Evolutionary conservation across 2,329 filamentous ascomycete genomes (phyloP), one percentile per base, ranked within the genome.

Genomic region (Helicocarpus griseus): DNA sequence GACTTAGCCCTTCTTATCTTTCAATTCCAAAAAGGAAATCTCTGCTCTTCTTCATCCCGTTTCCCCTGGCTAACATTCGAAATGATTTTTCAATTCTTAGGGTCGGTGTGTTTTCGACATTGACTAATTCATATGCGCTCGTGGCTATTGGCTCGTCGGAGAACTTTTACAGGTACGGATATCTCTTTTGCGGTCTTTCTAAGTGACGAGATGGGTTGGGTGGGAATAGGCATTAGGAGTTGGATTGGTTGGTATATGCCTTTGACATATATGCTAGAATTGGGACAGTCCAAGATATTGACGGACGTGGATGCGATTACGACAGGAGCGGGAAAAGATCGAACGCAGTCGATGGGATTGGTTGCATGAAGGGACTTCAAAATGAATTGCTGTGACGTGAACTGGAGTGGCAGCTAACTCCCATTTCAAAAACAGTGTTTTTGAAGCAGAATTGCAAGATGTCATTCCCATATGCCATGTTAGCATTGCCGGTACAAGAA

Each of bases 371-470:
- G n/a, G n/a, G n/a, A n/a, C n/a, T n/a, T n/a, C n/a, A n/a, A n/a
- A n/a, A n/a, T n/a, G n/a, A n/a, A n/a, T n/a, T n/a, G n/a, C n/a
- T n/a, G n/a, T n/a, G 28, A 28, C n/a, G 29, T 8, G 29, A 31
- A 31, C 1, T 7, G 29, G 29, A 8, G 29, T 31, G 29, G 29
- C 46, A 24, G 55, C 44, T 49, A 28, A 39, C 21, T 49, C 14
- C 40, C 17, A 38, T 31, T 50, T 58, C 47, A 8, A 19, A 43
- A 19, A 56, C 58, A 89, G 88, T 77, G 82, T 97, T 69, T 97
- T 98, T 75, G 93, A 98, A 78, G 85, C 91, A 57, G 93, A 98
- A 77, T 80, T 98, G 56, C 89, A 95, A 77, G 93, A 97, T 76
- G 83, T 96, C 57, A 91, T 98, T 63, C 93, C 93, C 61, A 96